Conservation (phyloP, 345 rosid species). For the Sisymbrium altissimum region DNA sequence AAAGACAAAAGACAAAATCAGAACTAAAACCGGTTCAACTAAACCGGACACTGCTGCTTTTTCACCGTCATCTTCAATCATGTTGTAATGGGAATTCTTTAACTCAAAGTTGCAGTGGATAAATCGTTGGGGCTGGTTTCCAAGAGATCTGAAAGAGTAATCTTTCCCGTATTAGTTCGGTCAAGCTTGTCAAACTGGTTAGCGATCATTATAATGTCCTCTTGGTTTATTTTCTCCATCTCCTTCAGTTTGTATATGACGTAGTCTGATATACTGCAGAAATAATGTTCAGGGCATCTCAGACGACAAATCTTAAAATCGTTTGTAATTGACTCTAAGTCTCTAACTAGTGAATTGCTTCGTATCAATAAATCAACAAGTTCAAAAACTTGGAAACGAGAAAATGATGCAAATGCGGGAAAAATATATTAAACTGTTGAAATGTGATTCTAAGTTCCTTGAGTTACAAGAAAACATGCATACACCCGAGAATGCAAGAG, state of each 20-base stretch:
- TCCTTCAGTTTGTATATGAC: slow-evolving; percentile 78
- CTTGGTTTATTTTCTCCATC: slow-evolving; percentile 64
- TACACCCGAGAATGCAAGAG: no score
- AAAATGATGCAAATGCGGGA: no score
- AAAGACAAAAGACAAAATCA: not conserved
- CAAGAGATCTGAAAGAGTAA: slow-evolving; percentile 71
- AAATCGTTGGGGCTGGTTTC: slow-evolving; percentile 19
- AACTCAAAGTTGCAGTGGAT: slow-evolving; percentile 11
- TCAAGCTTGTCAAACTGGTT: slow-evolving; percentile 65
- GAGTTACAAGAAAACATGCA: no score
- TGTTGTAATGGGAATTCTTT: slow-evolving; percentile 6
- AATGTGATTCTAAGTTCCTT: no score
- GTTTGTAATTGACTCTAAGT: no score
- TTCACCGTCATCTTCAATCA: not conserved
- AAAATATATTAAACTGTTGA: no score
- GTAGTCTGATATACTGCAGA: slow-evolving; percentile 63
- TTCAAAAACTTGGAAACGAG: no score
- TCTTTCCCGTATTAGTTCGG: slow-evolving; percentile 64
- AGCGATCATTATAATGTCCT: slow-evolving; percentile 55
- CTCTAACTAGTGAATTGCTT: no score
- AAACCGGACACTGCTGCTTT: not conserved
- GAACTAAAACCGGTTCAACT: not conserved
- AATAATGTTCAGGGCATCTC: not conserved
- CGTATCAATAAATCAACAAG: no score
- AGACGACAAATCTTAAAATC: not conserved